These are phyloP conservation scores for Plasmodium inui DNA, from an alignment of 169 alveolate species.

Conservation along the genomic window DNA sequence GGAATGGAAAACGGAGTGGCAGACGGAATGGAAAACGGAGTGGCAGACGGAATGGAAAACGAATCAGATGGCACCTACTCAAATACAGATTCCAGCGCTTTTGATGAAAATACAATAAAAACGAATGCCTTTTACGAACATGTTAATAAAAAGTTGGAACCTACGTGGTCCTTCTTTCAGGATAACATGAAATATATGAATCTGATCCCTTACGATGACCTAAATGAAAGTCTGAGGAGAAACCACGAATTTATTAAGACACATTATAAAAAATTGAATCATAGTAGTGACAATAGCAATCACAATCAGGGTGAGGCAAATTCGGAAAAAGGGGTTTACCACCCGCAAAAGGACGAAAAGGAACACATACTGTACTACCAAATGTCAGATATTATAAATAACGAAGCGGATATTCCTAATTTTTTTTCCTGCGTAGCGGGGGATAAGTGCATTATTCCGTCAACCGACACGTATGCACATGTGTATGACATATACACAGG, in stretches of 20 bases:
- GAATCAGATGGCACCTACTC: conserved; percentile 26
- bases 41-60: neutral
- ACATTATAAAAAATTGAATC: conserved; percentile 3
- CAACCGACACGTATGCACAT: conserved; percentile 75
- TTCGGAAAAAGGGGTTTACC: neutral
- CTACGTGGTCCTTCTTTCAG: conserved; percentile 65
- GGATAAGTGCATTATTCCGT: conserved; percentile 74
- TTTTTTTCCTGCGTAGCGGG: conserved; percentile 76
- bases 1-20: neutral
- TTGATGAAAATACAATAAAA: conserved; percentile 37
- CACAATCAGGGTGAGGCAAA: conserved; percentile 1
- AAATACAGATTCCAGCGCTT: conserved; percentile 58
- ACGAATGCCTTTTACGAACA: conserved; percentile 43
- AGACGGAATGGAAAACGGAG: neutral
- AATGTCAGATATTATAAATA: conserved; percentile 56
- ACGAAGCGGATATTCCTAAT: conserved; percentile 54
- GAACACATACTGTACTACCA: neutral
- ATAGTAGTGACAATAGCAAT: neutral
- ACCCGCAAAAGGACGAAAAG: neutral
- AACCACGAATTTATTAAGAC: conserved; percentile 42
- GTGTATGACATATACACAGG: conserved; percentile 76
- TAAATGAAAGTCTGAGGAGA: conserved; percentile 38
- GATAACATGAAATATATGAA: conserved; percentile 53
- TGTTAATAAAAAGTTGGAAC: conserved; percentile 67
- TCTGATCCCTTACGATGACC: conserved; percentile 55